phyloP scores from a whole-genome alignment of 2,329 filamentous ascomycete species.

The Incumbomyces lentus region DNA sequence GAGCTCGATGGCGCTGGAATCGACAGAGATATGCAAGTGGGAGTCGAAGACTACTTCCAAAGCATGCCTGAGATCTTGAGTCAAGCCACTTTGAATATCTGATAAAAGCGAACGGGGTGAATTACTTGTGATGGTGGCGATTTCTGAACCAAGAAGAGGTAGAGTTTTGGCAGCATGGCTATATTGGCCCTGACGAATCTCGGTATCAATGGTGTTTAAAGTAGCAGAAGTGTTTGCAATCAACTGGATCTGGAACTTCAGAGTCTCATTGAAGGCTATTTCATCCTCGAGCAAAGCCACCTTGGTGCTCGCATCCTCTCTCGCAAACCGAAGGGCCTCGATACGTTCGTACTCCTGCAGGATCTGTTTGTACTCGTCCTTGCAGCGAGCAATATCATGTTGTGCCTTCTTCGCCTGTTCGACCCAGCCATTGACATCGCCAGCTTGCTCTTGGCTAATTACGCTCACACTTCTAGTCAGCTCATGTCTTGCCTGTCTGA shows the following conservation, averaged over 20 bases:
- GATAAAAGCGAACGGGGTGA: background rate
- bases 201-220: slow-evolving; percentile 13
- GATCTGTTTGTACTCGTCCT: slow-evolving; percentile 70
- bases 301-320: slow-evolving; percentile 50
- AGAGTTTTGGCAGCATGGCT: slow-evolving; percentile 12
- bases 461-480: slow-evolving; percentile 55
- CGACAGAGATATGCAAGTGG: background rate
- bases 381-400: slow-evolving; percentile 71
- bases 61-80: slow-evolving; percentile 9
- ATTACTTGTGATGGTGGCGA: background rate
- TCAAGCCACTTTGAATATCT: slow-evolving; percentile 8
- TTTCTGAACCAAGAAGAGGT: slow-evolving; percentile 5
- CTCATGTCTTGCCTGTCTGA: slow-evolving; percentile 42
- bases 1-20: background rate
- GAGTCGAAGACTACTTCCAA: background rate
- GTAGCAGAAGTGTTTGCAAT: slow-evolving; percentile 8
- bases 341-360: slow-evolving; percentile 64
- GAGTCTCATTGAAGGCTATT: slow-evolving; percentile 47
- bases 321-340: slow-evolving; percentile 51
- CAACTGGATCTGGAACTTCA: slow-evolving; percentile 11
- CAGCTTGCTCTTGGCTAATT: slow-evolving; percentile 65
- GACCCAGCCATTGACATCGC: slow-evolving; percentile 79
- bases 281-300: slow-evolving; percentile 47
- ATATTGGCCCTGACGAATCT: slow-evolving; percentile 9
- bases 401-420: slow-evolving; percentile 73